These are phyloP conservation scores for Cucumis hystrix DNA, from an alignment of 306 rosid species.

Conservation along the genomic window DNA sequence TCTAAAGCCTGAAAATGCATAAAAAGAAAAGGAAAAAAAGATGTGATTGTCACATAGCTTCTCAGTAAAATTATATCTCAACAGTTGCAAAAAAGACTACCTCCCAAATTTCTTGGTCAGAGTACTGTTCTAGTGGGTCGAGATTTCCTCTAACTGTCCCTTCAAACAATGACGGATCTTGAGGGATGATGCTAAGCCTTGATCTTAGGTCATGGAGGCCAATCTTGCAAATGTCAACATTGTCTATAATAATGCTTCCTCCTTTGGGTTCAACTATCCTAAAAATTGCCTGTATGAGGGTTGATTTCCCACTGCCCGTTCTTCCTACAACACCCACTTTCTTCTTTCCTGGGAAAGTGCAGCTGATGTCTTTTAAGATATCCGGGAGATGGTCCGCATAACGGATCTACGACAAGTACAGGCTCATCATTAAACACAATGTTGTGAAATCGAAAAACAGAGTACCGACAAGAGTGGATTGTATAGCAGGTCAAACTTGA, in stretches of 20 bases:
- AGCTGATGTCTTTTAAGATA: constrained; percentile 55
- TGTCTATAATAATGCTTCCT: constrained; percentile 71
- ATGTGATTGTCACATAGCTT: not conserved
- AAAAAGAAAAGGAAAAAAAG: not conserved
- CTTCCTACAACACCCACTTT: constrained; percentile 93
- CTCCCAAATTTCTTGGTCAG: constrained; percentile 76
- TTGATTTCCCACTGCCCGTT: constrained; percentile 92
- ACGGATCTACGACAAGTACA: constrained; percentile 42
- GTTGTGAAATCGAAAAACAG: not conserved
- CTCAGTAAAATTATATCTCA: not conserved
- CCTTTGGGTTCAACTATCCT: constrained; percentile 78
- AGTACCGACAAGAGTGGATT: not conserved
- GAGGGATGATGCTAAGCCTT: constrained; percentile 90
- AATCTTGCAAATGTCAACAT: constrained; percentile 57
- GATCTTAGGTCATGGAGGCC: constrained; percentile 90
- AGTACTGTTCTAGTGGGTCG: constrained; percentile 56
- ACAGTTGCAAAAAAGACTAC: constrained; percentile 15
- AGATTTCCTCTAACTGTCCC: constrained; percentile 85
- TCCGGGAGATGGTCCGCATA: constrained; percentile 89
- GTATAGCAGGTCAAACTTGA: not conserved
- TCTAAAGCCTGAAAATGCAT: constrained; percentile 49
- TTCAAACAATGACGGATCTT: constrained; percentile 81
- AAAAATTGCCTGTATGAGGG: constrained; percentile 89
- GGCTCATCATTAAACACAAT: not conserved
- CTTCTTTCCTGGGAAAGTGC: constrained; percentile 84